Evolutionary conservation across 192 early-diverging fungal genomes (phyloP), one percentile per base, ranked within the genome.

Genomic region (Blastocladiella britannica): DNA sequence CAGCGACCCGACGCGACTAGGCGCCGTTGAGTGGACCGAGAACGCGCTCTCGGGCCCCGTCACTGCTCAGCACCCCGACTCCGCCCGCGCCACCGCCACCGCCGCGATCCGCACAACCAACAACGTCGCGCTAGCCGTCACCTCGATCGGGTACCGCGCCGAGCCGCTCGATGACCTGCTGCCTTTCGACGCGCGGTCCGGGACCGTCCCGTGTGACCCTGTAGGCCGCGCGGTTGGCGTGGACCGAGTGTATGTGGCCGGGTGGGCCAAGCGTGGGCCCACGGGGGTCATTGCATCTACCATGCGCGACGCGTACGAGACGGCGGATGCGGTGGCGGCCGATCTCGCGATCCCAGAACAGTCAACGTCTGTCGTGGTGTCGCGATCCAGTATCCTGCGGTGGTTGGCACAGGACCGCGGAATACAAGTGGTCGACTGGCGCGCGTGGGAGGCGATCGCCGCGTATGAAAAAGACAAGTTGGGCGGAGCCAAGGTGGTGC

Each of bases 261-360:
- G 91, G 5, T 97, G 94, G 94, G 61, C 93, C n/a, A 97, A 95
- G 63, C 80, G 85, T 25, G 94, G 94, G 0, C 88, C 93, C 24
- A 78, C 78, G 2, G 94, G 92, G 3, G 90, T 92, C 8, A 90
- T 97, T 63, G 91, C 89, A 1, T 72, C 89, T 0, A 97, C 94
- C 5, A 91, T 97, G 88, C 78, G 79, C 37, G 88, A 93, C 59
- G 89, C 89, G 0, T 82, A 87, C 60, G 86, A 93, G 58, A 97
- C 94, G 0, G 90, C 85, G 3, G 80, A 85, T 26, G 71, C 78
- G 0, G 73, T 93, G 26, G 57, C 87, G 20, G 61, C 69, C 28
- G 86, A 88, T 60, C n/a, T 9, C 15, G 37, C 37, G 47, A 23
- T 54, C 12, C 8, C 12, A 25, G 24, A 12, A 7, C 3, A 15